Evolutionary conservation across 2,329 filamentous ascomycete species (phyloP), one percentile per base, ranked within the genome.

Genomic region (Hymenoscyphus fructigenus): DNA sequence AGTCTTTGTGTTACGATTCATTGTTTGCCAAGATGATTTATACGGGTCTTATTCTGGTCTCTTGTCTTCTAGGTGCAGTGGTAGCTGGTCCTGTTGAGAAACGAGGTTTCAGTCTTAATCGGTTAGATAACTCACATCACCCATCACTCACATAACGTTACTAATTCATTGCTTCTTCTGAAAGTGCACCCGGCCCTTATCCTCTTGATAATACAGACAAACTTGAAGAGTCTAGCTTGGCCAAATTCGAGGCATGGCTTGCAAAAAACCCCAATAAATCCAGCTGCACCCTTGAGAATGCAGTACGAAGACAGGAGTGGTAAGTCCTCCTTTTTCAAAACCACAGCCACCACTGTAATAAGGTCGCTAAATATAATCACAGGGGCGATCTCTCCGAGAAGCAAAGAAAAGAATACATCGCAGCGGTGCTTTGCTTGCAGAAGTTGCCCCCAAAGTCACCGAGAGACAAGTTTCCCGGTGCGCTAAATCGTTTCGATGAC

Each of bases 281-380:
- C 10, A 23, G 23, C 4, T 65, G 64, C 34, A 65, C 64, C 20
- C 64, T 65, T 9, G 57, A 65, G 23, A 65, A 78, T 60, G 77
- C 77, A 0, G 69, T 73, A 2, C 71, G 79, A 10, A 75, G 80
- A 44, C 72, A 73, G 60, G 80, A 83, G 74, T 82, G 81, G 80
- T 79, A 64, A 47, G 32, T 20, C 9, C 5, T 9, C 28, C 12
- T 20, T 3, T 2, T 9, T 5, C 44, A 6, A n/a, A 12, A 10
- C 36, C 26, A n/a, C 14, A n/a, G 9, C n/a, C 20, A 5, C 2
- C 6, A 12, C 20, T 29, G 23, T 1, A 17, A 47, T 3, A 7
- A 7, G 41, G 1, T 9, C 17, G 20, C 61, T 62, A 32, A 65
- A 6, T 58, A 55, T 0, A 10, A 26, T 53, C 5, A n/a, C 34